Conservation (phyloP, 2,329 filamentous ascomycete species). For the Arthrinium puccinioides region DNA sequence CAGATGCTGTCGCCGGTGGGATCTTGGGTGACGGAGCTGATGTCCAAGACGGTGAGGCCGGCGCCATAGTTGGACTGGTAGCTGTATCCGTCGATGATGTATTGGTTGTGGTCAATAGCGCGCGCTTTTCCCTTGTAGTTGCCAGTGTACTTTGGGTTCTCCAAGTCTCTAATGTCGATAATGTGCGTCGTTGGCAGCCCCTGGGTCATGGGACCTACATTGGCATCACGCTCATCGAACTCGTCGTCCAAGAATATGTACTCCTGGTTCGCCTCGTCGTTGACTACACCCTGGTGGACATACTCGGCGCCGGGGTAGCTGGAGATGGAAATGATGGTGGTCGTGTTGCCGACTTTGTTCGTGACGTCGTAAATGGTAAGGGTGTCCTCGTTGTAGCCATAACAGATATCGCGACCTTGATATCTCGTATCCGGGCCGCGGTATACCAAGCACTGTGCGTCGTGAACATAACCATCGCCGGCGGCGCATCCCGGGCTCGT, state of each 20-base stretch:
- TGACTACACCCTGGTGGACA: slow-evolving; percentile 51
- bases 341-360: slow-evolving; percentile 30
- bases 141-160: slow-evolving; percentile 34
- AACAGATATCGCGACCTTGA: slow-evolving; percentile 45
- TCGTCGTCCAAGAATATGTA: slow-evolving; percentile 44
- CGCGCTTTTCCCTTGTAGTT: slow-evolving; percentile 31
- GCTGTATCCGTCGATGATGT: slow-evolving; percentile 32
- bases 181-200: background rate
- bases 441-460: slow-evolving; percentile 44
- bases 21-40: slow-evolving; percentile 27
- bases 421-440: slow-evolving; percentile 42
- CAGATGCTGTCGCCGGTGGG: slow-evolving; percentile 35
- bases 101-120: slow-evolving; percentile 43
- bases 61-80: slow-evolving; percentile 45
- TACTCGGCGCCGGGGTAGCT: slow-evolving; percentile 49
- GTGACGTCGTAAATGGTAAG: slow-evolving; percentile 47
- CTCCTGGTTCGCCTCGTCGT: slow-evolving; percentile 25
- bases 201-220: background rate
- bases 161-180: slow-evolving; percentile 31
- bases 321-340: slow-evolving; percentile 41
- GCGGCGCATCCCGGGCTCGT: slow-evolving; percentile 44
- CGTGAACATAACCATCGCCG: slow-evolving; percentile 52
- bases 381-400: slow-evolving; percentile 46
- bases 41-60: slow-evolving; percentile 36
- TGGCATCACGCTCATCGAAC: slow-evolving; percentile 35